Evolutionary conservation across 2,329 filamentous ascomycete genomes (phyloP).

Genomic region (Laburnicola sp.): DNA sequence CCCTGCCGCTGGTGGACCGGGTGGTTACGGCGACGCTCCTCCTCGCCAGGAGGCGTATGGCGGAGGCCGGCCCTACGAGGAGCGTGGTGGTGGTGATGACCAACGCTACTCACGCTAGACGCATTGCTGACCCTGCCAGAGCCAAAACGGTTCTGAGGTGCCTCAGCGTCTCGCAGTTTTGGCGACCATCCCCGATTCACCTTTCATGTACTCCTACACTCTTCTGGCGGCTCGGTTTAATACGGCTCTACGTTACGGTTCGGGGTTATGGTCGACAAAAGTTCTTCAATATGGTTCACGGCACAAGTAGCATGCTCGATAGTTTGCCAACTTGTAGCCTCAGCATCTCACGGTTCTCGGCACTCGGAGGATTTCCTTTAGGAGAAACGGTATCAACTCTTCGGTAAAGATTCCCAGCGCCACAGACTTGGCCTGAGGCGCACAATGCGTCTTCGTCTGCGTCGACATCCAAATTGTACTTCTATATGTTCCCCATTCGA

Average conservation of each 20-base stretch:
- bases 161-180: conserved; percentile 29
- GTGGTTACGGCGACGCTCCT: conserved; percentile 42
- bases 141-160: conserved; percentile 42
- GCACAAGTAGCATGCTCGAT: conserved; percentile 40
- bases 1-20: conserved; percentile 27
- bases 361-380: conserved; percentile 48
- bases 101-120: conserved; percentile 51
- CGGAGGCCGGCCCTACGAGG: conserved; percentile 46
- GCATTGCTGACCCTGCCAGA: conserved; percentile 40
- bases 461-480: conserved; percentile 50
- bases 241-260: conserved; percentile 40
- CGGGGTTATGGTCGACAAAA: conserved; percentile 46
- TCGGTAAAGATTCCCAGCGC: conserved; percentile 44
- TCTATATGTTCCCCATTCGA: conserved; percentile 46
- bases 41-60: conserved; percentile 43
- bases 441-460: conserved; percentile 44
- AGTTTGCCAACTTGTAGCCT: conserved; percentile 39
- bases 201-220: conserved; percentile 42
- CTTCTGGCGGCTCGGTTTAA: conserved; percentile 44
- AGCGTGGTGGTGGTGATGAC: conserved; percentile 47
- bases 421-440: conserved; percentile 38
- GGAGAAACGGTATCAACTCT: conserved; percentile 45
- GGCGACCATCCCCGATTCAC: conserved; percentile 32
- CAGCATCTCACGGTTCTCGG: conserved; percentile 40
- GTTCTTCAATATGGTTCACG: conserved; percentile 43